Evolutionary conservation across 2,329 filamentous ascomycete genomes (phyloP), one percentile per base, ranked within the genome.

Genomic region (Pestalotiopsis sp.): DNA sequence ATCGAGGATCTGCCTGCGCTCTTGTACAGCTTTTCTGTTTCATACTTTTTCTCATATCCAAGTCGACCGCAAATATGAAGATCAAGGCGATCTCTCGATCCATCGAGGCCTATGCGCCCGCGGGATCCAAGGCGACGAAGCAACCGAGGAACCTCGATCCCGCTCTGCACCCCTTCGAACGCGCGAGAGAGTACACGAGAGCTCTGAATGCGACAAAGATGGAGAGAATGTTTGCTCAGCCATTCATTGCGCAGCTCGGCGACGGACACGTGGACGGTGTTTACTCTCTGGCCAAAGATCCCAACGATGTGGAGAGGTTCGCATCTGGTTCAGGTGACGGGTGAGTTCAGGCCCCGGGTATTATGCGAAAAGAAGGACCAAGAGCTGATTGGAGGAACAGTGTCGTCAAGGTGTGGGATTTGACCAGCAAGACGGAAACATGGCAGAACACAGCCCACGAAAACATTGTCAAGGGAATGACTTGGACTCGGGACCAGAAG

Each of bases 191-290:
- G 83, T 95, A 94, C 78, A 93, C 69, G 23, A 63, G 73, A 67
- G 86, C 86, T 7, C 80, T 88, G 72, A 87, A 94, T 88, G 95
- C 95, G 31, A 41, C 52, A 23, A 67, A 67, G 27, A 20, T 67
- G 20, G 66, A 67, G 23, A 36, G 66, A 36, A 62, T 67, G 92
- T 97, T 97, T 80, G 91, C 91, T 38, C 86, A 91, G 66, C 93
- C 93, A 71, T 79, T 80, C 77, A 83, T 99, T 59, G 93, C 88
- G 0, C 93, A 98, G 79, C 89, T 99, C 27, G 95, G 95, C 66
- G 87, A 89, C 40, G 95, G 96, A 23, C 96, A 99, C 81, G 93
- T 98, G 68, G 96, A 99, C 77, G 96, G 96, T 71, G 90, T 93
- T 11, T 96, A 95, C 80, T 89, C 89, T 45, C 89, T 96, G 79